These are phyloP conservation scores for Calonectria fujianensis DNA, from an alignment of 2,329 filamentous ascomycete genomes.

Conservation along the genomic window DNA sequence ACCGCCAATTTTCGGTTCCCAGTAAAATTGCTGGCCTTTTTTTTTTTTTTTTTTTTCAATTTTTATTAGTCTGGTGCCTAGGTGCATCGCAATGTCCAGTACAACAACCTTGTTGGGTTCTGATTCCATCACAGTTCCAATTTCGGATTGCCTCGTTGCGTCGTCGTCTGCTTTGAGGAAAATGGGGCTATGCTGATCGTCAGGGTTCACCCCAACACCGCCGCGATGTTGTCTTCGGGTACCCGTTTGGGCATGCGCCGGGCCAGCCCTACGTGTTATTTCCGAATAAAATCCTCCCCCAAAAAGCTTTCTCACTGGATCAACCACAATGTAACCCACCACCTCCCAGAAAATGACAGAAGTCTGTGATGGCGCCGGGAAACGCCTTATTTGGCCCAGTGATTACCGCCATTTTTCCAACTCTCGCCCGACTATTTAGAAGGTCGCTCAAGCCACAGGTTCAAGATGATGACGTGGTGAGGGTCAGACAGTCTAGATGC, in stretches of 20 bases:
- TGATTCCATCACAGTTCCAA: background rate
- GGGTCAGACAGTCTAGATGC: background rate
- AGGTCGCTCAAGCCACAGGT: background rate
- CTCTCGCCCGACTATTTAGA: background rate
- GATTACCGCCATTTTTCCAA: background rate
- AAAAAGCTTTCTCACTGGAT: background rate
- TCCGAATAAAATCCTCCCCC: background rate
- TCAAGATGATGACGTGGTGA: background rate
- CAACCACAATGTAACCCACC: background rate
- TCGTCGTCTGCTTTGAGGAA: background rate
- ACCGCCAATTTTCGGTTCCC: background rate
- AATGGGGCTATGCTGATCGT: background rate
- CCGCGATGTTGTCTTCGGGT: background rate
- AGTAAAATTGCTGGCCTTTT: background rate
- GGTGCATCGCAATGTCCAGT: background rate
- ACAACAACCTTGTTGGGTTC: background rate
- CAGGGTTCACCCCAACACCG: background rate
- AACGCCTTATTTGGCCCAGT: background rate
- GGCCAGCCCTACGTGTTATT: slow-evolving; percentile 5
- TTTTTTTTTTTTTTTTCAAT: no score
- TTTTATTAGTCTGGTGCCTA: background rate
- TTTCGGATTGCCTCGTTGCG: background rate
- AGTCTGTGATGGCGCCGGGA: background rate
- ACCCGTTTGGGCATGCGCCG: background rate
- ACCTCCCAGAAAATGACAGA: background rate